A percentile compares a stretch with the other conserved stretches of the same genome.
Evolutionary conservation across 768 basidiomycete genomes (phyloP).

Genomic region (Boletus reticuloceps): DNA sequence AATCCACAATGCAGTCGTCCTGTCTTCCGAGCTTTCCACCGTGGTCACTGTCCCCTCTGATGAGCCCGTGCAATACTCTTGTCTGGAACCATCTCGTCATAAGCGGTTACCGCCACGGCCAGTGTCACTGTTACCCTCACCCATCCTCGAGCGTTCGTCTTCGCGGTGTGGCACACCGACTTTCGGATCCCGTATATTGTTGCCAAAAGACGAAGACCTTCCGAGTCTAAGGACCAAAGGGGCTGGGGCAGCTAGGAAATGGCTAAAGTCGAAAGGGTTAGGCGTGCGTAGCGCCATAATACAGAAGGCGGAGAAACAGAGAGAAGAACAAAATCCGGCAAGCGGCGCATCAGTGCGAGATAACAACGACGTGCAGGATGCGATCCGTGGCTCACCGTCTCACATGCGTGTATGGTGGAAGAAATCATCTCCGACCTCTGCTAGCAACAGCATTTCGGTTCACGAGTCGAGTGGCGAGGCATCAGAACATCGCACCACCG

Average conservation of each 20-base stretch:
- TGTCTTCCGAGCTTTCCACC: constrained; percentile 17
- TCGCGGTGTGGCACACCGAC: constrained; percentile 62
- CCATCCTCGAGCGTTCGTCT: constrained; percentile 42
- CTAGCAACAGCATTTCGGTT: constrained; percentile 9
- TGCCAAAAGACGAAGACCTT: constrained; percentile 28
- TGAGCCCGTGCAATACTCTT: background rate
- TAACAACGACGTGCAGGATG: constrained; percentile 5
- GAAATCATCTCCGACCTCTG: constrained; percentile 16
- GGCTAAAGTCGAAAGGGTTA: constrained; percentile 30
- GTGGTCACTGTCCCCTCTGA: constrained; percentile 10
- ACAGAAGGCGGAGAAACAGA: constrained; percentile 23
- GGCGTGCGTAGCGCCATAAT: constrained; percentile 24
- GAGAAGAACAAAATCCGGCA: constrained; percentile 11
- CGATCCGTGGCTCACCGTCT: constrained; percentile 7
- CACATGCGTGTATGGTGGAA: constrained; percentile 32
- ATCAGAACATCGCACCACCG: background rate
- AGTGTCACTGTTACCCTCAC: constrained; percentile 14
- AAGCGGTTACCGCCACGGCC: constrained; percentile 7
- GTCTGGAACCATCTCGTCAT: background rate
- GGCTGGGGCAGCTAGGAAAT: constrained; percentile 18
- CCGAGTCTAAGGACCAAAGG: constrained; percentile 13
- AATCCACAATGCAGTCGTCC: constrained; percentile 19
- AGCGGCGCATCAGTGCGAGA: background rate
- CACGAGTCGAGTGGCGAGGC: constrained; percentile 10
- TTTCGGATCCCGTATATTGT: constrained; percentile 49